Base-by-base conservation (phyloP, 495 filamentous ascomycete genomes). In the Lepidopterella palustris region DNA sequence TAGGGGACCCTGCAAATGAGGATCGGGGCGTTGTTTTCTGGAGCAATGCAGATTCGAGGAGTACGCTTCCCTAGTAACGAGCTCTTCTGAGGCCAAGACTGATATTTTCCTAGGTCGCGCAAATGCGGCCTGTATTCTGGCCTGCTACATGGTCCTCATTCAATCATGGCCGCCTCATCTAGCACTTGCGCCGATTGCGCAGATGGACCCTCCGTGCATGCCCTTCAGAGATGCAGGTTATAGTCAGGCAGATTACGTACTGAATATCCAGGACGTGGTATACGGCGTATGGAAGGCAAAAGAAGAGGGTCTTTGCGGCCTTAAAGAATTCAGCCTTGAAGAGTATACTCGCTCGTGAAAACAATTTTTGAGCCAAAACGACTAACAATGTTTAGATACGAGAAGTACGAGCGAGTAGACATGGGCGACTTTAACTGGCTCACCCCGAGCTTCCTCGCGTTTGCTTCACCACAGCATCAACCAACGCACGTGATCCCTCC, bases 391-490 rank as follows among this genome's bases (percentile, higher is more conserved):
- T 3, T 15, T 55, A 88, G 85, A 42, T 90, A 99, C 68, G 93
- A 99, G 74, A 86, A 82, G 68, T 99, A 82, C 62, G 93, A 99
- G 73, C 81, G 93, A 55, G 93, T 97, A 2, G 95, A 99, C 66
- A 91, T 96, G 79, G 93, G 93, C 57, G 93, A 99, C 73, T 99
- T 99, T 86, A 99, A 99, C 78, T 99, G 93, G 93, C 79, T 99
- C 48, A 95, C 91, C 10, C 91, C 91, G 13, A 78, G 88, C 59
- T 99, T 99, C 74, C 82, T 99, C 13, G 93, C 93, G 18, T 97
- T 99, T 70, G 93, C 93, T 15, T 97, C 92, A 13, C 93, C 93
- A 9, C 92, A 97, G 69, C 85, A 87, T 66, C 79, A 81, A 50
- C 90, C 90, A 0, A 77, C 86, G 39, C 79, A 83, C 3, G 82